These are phyloP conservation scores for Aureobasidium sp. DNA, from an alignment of 2,329 filamentous ascomycete genomes.

Conservation along the genomic window DNA sequence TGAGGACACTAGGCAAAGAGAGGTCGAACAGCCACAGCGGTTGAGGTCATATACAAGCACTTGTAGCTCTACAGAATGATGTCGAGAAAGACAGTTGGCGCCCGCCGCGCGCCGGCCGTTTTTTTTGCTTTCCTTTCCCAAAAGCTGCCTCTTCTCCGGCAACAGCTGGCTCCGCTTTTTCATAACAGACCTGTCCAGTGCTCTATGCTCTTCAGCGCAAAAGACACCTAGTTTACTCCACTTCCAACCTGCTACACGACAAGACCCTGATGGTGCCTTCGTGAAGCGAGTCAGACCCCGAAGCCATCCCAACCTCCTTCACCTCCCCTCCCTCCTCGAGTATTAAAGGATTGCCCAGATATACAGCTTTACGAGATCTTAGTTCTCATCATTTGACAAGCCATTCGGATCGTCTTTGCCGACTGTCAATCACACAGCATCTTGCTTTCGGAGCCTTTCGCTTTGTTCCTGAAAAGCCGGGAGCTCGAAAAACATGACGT, in stretches of 20 bases:
- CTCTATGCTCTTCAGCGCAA: background rate
- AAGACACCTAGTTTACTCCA: slow-evolving; percentile 8
- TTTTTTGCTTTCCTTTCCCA: slow-evolving; percentile 9
- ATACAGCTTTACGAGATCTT: background rate
- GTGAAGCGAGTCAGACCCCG: background rate
- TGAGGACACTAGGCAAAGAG: background rate
- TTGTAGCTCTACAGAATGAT: slow-evolving; percentile 11
- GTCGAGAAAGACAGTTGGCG: slow-evolving; percentile 11
- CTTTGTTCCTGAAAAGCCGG: slow-evolving; percentile 10
- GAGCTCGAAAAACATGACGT: slow-evolving; percentile 3
- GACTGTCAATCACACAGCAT: background rate
- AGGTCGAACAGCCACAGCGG: slow-evolving; percentile 5
- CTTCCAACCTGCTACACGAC: background rate
- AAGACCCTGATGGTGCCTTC: slow-evolving; percentile 1
- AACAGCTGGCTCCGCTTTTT: slow-evolving; percentile 8
- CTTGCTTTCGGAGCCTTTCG: slow-evolving; percentile 1
- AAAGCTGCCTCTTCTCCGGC: slow-evolving; percentile 9
- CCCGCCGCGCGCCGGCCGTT: slow-evolving; percentile 12
- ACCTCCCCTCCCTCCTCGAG: background rate
- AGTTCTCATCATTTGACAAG: background rate
- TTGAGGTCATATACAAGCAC: slow-evolving; percentile 12
- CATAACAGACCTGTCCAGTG: slow-evolving; percentile 1
- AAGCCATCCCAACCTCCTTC: background rate
- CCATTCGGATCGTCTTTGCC: background rate
- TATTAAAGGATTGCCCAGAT: background rate